Conservation (phyloP, 129 eudicot genomes). For the Smallanthus sonchifolius region DNA sequence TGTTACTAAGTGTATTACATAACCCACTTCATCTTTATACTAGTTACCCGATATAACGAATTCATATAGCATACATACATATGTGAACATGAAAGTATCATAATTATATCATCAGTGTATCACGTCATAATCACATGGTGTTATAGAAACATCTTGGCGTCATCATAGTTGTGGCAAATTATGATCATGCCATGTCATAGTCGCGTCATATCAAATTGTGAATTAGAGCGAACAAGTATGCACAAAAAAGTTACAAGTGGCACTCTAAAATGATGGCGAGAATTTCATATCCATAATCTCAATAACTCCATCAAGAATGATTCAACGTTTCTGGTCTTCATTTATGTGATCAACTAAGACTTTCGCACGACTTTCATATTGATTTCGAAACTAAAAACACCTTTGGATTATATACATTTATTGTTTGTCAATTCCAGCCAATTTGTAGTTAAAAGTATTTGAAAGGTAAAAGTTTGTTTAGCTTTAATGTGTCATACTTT, state of each 20-base stretch:
- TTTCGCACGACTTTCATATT: no score
- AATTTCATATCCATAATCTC: no score
- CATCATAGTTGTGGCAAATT: neutral
- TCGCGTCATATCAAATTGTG: neutral
- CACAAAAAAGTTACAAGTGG: neutral
- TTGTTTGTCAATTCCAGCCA: no score
- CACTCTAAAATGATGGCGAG: neutral
- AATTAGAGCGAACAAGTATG: neutral
- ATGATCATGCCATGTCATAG: neutral
- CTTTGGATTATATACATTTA: no score
- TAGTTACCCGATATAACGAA: neutral
- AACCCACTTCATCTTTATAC: neutral
- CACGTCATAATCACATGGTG: neutral
- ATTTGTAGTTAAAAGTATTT: no score
- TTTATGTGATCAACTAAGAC: no score
- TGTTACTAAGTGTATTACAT: neutral
- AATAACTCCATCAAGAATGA: no score
- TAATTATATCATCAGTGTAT: neutral
- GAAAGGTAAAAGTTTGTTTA: no score
- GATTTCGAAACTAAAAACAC: no score
- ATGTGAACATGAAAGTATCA: neutral
- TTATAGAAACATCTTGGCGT: neutral
- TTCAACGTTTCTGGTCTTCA: no score
- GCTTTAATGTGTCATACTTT: no score
- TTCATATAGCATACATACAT: neutral